Conservation (phyloP, 1,139 yeast species). For the Dujonia santamariae region DNA sequence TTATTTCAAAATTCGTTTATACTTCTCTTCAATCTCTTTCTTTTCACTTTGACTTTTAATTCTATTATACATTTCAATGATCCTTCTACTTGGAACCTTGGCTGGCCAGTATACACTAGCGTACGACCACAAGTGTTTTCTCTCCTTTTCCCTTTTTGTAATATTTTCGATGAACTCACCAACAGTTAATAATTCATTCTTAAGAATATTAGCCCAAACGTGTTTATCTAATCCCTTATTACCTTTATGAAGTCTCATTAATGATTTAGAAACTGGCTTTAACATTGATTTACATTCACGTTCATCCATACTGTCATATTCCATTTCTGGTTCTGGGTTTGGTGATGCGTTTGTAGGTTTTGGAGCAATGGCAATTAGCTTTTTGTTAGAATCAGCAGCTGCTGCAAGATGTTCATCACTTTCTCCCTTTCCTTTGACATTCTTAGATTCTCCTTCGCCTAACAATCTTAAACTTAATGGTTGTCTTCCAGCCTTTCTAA, state of each 20-base stretch:
- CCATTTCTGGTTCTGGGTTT: conserved; percentile 28
- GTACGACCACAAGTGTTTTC: conserved; percentile 84
- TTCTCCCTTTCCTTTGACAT: too few relatives aligned
- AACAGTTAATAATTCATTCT: conserved; percentile 70
- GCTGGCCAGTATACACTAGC: conserved; percentile 95
- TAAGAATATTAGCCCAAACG: conserved; percentile 78
- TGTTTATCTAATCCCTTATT: conserved; percentile 77
- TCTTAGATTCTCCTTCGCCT: too few relatives aligned
- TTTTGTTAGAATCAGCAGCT: too few relatives aligned
- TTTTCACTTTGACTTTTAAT: conserved; percentile 25
- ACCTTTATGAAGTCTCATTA: conserved; percentile 74
- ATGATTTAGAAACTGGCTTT: conserved; percentile 72
- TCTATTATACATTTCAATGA: conserved; percentile 82
- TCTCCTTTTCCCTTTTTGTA: conserved; percentile 30
- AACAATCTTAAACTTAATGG: too few relatives aligned
- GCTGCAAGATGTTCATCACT: too few relatives aligned
- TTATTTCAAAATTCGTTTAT: too few relatives aligned
- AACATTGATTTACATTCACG: conserved; percentile 60
- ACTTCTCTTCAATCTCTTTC: not conserved
- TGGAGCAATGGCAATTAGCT: too few relatives aligned
- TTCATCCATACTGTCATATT: conserved; percentile 84
- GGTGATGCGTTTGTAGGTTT: not conserved
- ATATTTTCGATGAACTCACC: conserved; percentile 63
- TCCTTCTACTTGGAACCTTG: conserved; percentile 75
- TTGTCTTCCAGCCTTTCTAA: too few relatives aligned